Base-by-base conservation (phyloP, 192 early-diverging fungal species). In the Cladochytrium replicatum region DNA sequence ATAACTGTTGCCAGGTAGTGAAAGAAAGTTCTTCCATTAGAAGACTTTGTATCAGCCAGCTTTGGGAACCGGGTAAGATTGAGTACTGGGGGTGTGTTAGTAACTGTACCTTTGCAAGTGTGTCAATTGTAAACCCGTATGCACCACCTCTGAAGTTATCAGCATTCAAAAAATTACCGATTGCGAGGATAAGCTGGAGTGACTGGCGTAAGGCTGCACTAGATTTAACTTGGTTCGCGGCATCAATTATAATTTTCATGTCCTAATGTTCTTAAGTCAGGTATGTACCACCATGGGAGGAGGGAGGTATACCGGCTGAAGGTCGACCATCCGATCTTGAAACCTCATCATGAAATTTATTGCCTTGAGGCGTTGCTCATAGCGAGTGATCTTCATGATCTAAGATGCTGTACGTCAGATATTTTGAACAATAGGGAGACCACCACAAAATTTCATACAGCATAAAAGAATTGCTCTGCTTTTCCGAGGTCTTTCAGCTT, bases 141-240 rank as follows among this genome's bases (percentile, higher is more conserved):
- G 60, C 60, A 21, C 53, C 48, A 17, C 60, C 60, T 41, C 32
- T 61, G 29, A 26, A 24, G 22, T 21, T 44, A 23, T 61, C 60
- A 7, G 48, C 60, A 54, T 61, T 61, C 60, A 61, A 64, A 37
- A 64, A 61, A 32, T 61, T 61, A 15, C 60, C 60, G 25, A 61
- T 61, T 2, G 60, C 58, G n/a, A 61, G 61, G 25, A 61, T 67
- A 13, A 61, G 0, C 27, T 61, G 28, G 28, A 61, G 43, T 7
- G 57, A 9, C 30, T 64, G 55, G 1, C 32, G 30, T 15, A 61
- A 26, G 17, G 58, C 60, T 21, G 3, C 29, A 26, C 55, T 65
- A 3, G n/a, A n/a, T 15, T 64, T 60, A 26, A 61, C 22, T 23
- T 61, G 13, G 22, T 44, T 67, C 15, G 60, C 50, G 0, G 60